Conservation (phyloP, 2,329 filamentous ascomycete genomes). For the Phialophora chinensis region DNA sequence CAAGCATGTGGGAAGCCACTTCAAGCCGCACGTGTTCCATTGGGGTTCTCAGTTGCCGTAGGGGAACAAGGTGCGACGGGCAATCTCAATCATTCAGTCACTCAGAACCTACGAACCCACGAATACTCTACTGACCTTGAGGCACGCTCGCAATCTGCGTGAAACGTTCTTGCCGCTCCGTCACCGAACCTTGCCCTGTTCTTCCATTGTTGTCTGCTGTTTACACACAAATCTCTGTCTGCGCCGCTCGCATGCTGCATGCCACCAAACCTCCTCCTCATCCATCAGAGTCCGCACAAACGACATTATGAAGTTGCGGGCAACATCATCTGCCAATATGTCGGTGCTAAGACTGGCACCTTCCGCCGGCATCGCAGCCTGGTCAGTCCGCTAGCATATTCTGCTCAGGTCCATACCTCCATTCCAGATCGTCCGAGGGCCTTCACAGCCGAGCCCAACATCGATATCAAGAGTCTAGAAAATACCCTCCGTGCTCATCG, state of each 20-base stretch:
- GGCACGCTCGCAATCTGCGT: background rate
- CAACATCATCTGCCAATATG: background rate
- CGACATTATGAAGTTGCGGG: constrained; percentile 20
- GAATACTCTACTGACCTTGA: background rate
- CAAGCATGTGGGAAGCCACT: background rate
- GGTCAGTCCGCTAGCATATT: background rate
- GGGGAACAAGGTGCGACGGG: background rate
- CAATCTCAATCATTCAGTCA: background rate
- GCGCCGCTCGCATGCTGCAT: constrained; percentile 29
- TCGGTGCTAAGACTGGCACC: background rate
- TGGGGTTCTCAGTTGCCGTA: background rate
- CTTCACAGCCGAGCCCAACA: constrained; percentile 27
- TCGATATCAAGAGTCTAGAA: constrained; percentile 42
- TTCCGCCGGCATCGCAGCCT: constrained; percentile 2
- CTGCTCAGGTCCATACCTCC: background rate
- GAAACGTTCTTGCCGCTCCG: background rate
- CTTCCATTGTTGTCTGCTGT: background rate
- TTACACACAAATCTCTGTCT: background rate
- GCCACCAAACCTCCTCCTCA: constrained; percentile 22
- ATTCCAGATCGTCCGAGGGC: background rate
- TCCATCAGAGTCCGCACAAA: constrained; percentile 5
- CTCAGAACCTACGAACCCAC: too few species aligned
- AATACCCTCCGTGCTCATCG: constrained; percentile 47
- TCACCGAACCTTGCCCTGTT: background rate
- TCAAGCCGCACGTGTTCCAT: background rate